These are phyloP conservation scores for Gossypium schwendimanii DNA, from an alignment of 441 rosid genomes.

Conservation along the genomic window DNA sequence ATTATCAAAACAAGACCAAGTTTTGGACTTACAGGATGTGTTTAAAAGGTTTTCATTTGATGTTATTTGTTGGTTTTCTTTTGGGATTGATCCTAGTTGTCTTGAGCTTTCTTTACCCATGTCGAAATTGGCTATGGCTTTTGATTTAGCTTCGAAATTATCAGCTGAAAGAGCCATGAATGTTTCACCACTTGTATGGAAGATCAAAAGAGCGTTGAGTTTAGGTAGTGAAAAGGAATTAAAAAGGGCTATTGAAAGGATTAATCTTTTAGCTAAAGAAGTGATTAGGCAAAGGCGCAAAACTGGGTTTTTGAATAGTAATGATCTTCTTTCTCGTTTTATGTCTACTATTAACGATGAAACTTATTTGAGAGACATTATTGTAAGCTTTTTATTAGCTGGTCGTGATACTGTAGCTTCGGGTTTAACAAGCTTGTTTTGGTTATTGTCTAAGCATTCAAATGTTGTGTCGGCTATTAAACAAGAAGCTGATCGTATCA, in stretches of 20 bases:
- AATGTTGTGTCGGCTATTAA: constrained; percentile 13
- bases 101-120: constrained; percentile 40
- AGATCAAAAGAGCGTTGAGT: constrained; percentile 39
- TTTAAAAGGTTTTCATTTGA: constrained; percentile 47
- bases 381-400: constrained; percentile 28
- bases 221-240: constrained; percentile 42
- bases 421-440: constrained; percentile 31
- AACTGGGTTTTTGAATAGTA: constrained; percentile 21
- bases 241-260: constrained; percentile 28
- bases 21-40: constrained; percentile 46
- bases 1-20: constrained; percentile 10
- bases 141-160: constrained; percentile 53
- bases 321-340: constrained; percentile 60
- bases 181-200: constrained; percentile 41
- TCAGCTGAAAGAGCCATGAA: constrained; percentile 53
- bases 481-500: constrained; percentile 30
- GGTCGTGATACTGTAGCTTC: constrained; percentile 33
- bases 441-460: constrained; percentile 24
- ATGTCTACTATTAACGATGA: constrained; percentile 36
- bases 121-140: constrained; percentile 36
- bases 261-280: constrained; percentile 32
- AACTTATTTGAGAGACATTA: constrained; percentile 23
- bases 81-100: constrained; percentile 48
- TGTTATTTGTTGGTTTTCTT: constrained; percentile 41
- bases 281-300: constrained; percentile 39